Percentiles rank a stretch among this genome's conserved stretches.
These are phyloP conservation scores for Apiospora hydei DNA, from an alignment of 2,329 filamentous ascomycete genomes.

Conservation along the genomic window DNA sequence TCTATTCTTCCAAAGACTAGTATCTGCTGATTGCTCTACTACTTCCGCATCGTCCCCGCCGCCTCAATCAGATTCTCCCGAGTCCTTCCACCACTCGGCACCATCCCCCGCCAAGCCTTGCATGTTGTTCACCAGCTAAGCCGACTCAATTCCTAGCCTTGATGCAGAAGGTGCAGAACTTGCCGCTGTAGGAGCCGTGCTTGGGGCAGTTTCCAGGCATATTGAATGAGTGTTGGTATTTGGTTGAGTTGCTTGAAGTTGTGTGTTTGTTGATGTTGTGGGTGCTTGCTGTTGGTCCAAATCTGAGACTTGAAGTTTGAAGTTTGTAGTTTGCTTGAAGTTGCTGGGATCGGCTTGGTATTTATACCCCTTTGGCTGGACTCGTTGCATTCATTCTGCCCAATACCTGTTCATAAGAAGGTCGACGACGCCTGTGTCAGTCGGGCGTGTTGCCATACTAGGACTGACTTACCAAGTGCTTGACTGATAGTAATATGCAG, in stretches of 20 bases:
- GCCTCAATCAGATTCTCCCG: neutral
- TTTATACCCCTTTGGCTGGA: neutral
- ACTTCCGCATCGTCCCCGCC: neutral
- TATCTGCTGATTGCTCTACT: neutral
- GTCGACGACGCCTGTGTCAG: neutral
- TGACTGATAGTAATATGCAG: neutral
- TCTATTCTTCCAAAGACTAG: neutral
- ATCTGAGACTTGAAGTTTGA: neutral
- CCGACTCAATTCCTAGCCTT: neutral
- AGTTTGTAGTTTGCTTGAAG: neutral
- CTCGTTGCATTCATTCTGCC: neutral
- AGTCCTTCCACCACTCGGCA: neutral
- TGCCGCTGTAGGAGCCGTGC: conserved; percentile 1
- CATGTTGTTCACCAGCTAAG: neutral
- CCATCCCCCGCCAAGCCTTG: neutral
- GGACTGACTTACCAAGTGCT: neutral
- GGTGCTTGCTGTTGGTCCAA: neutral
- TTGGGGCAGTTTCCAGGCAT: neutral
- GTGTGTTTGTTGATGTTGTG: neutral
- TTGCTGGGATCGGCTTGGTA: neutral
- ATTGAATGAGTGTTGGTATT: neutral
- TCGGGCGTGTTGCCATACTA: neutral
- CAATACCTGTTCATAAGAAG: neutral
- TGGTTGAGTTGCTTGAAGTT: neutral
- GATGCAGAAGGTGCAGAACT: neutral